Evolutionary conservation across 164 flowering plant genomes (phyloP), one percentile per base, ranked within the genome.

Genomic region (Stephania cephalantha): DNA sequence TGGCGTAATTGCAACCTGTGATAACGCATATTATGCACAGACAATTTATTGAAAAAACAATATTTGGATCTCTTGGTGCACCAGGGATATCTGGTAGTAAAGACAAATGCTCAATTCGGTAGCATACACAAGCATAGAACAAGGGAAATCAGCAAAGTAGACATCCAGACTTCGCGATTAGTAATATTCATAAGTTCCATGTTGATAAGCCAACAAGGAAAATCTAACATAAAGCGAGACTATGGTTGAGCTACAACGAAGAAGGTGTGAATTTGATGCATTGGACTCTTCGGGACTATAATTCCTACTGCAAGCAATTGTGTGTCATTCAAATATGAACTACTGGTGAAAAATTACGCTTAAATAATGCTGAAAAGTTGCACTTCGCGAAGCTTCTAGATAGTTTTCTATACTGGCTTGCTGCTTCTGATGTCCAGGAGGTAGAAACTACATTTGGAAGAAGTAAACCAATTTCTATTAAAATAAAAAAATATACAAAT

Each of bases 1-100:
- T 88, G 53, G 90, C 94, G 80, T 85, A 91, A 77, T 91, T 87
- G 76, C 98, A 93, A 15, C 15, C 94, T 93, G 88, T 67, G 69
- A 17, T 20, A 22, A 13, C 20, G 42, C 29, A 71, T 46, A 6
- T 75, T 17, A 66, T 70, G 50, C 48, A 69, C 20, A 70, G 2
- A 71, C 66, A 74, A 75, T 25, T 35, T 52, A 50, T 15, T 42
- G 42, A 58, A 35, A 9, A 71, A 69, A 18, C 25, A 6, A 50
- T 3, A n/a, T 50, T 1, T 65, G 25, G 44, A 69, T 22, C 44
- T 17, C 6, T 50, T 9, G 31, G 11, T 7, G 55, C 15, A 30
- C 31, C 67, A 65, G 12, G 29, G 15, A 29, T 48, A 50, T 67
- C 46, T 31, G 45, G 50, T 66, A 67, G 4, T 29, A 7, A 7